Evolutionary conservation across 768 basidiomycete species (phyloP).

Genomic region (Lentinula sp.): DNA sequence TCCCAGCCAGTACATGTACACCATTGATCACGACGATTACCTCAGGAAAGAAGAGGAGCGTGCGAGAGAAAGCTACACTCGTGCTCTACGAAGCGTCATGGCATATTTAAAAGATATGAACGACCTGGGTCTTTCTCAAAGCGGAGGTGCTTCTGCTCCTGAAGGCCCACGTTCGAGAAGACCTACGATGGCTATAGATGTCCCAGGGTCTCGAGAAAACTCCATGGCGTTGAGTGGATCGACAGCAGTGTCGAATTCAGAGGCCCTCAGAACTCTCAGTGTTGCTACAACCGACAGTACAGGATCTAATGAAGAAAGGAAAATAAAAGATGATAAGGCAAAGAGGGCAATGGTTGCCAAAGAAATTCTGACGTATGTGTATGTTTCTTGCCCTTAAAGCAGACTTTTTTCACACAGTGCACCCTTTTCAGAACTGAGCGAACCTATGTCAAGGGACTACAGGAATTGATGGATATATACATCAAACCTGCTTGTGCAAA

Average conservation of each 20-base stretch:
- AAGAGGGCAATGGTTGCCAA: conserved; percentile 80
- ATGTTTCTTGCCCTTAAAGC: conserved; percentile 2
- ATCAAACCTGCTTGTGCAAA: conserved; percentile 77
- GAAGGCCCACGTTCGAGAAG: conserved; percentile 54
- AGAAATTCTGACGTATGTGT: conserved; percentile 85
- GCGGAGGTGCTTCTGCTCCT: conserved; percentile 48
- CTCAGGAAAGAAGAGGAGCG: conserved; percentile 67
- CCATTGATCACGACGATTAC: conserved; percentile 41
- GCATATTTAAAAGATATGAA: conserved; percentile 95
- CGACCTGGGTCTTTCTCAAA: conserved; percentile 75
- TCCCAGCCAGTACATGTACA: conserved; percentile 31
- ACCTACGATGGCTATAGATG: conserved; percentile 58
- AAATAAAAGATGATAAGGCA: conserved; percentile 85
- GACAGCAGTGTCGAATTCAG: conserved; percentile 29
- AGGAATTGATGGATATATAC: conserved; percentile 93
- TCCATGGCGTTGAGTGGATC: conserved; percentile 48
- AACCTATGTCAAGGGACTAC: conserved; percentile 90
- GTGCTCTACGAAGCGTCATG: conserved; percentile 88
- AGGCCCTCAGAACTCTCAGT: conserved; percentile 62
- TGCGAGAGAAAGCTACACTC: conserved; percentile 63
- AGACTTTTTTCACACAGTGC: conserved; percentile 11
- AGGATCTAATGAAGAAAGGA: conserved; percentile 74
- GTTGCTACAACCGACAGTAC: conserved; percentile 71
- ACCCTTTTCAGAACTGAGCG: conserved; percentile 71
- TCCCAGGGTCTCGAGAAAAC: conserved; percentile 33